Conservation (phyloP, 2,329 filamentous ascomycete genomes). For the Fragosphaeria purpurea region DNA sequence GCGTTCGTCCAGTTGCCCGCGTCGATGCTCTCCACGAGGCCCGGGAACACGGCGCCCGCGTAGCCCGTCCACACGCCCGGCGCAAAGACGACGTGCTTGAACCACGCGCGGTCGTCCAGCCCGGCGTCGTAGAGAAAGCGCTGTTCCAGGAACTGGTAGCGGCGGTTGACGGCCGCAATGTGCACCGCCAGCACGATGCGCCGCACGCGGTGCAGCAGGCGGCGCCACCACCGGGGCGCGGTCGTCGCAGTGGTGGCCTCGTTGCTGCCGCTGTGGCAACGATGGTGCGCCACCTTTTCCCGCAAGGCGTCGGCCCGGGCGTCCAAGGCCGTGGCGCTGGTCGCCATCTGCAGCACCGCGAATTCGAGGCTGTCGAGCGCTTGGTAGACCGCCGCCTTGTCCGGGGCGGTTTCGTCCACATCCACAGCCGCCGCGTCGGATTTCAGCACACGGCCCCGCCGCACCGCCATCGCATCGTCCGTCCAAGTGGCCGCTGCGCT, state of each 20-base stretch:
- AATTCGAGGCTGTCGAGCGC: slow-evolving; percentile 23
- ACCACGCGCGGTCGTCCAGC: slow-evolving; percentile 73
- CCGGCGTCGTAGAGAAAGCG: slow-evolving; percentile 67
- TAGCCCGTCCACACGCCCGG: slow-evolving; percentile 85
- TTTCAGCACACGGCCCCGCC: slow-evolving; percentile 11
- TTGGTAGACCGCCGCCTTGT: slow-evolving; percentile 12
- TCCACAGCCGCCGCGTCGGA: background rate
- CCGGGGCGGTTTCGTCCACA: background rate
- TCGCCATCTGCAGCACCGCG: slow-evolving; percentile 22
- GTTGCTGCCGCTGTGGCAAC: slow-evolving; percentile 13
- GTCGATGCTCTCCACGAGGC: slow-evolving; percentile 53
- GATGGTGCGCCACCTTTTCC: slow-evolving; percentile 17
- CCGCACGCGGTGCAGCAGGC: slow-evolving; percentile 44
- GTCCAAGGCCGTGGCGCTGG: slow-evolving; percentile 35
- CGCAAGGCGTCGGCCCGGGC: slow-evolving; percentile 29
- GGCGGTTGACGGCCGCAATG: slow-evolving; percentile 51
- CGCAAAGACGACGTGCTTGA: slow-evolving; percentile 53
- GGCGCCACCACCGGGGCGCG: slow-evolving; percentile 56
- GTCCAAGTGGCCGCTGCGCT: background rate
- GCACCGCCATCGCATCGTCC: slow-evolving; percentile 12
- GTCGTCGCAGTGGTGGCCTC: background rate
- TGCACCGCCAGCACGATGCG: slow-evolving; percentile 16
- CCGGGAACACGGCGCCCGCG: slow-evolving; percentile 60
- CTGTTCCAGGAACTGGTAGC: slow-evolving; percentile 77
- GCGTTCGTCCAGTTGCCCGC: slow-evolving; percentile 47